These are phyloP conservation scores for Verticillium klebahnii DNA, from an alignment of 2,329 filamentous ascomycete species.

Conservation along the genomic window DNA sequence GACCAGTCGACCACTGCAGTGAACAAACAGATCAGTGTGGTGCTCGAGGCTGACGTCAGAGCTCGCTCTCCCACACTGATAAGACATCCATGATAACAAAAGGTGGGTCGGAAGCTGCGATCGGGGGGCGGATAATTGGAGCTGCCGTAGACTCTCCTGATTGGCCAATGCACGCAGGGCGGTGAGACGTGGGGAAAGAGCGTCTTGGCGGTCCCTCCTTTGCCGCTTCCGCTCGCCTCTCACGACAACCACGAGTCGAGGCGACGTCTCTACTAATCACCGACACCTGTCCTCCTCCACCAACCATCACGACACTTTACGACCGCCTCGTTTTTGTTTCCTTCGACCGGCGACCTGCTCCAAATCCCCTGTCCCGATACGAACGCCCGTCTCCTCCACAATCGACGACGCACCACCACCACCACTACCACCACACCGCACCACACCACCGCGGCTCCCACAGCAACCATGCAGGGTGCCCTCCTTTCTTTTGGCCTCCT, in stretches of 20 bases:
- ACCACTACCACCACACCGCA: not conserved
- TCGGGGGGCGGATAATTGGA: not conserved
- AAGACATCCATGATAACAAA: not conserved
- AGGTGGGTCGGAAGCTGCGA: not conserved
- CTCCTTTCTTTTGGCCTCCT: conserved; percentile 44
- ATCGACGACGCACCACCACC: conserved; percentile 1
- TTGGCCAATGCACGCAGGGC: not conserved
- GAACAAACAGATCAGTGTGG: not conserved
- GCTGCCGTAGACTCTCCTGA: not conserved
- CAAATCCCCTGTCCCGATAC: not conserved
- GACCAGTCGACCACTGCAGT: not conserved
- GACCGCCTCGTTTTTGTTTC: not conserved
- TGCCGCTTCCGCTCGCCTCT: not conserved
- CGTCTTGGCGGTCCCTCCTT: not conserved
- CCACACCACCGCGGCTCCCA: not conserved
- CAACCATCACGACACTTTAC: not conserved
- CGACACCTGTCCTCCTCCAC: conserved; percentile 1
- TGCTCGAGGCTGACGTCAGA: not conserved
- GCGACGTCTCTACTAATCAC: not conserved
- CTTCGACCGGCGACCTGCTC: conserved; percentile 2
- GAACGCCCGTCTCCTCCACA: conserved; percentile 3
- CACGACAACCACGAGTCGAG: not conserved
- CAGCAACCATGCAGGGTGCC: conserved; percentile 43
- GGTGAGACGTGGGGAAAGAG: not conserved
- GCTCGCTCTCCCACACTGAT: not conserved